Evolutionary conservation across 2,329 filamentous ascomycete genomes (phyloP).

Genomic region (Epichloe elymi): DNA sequence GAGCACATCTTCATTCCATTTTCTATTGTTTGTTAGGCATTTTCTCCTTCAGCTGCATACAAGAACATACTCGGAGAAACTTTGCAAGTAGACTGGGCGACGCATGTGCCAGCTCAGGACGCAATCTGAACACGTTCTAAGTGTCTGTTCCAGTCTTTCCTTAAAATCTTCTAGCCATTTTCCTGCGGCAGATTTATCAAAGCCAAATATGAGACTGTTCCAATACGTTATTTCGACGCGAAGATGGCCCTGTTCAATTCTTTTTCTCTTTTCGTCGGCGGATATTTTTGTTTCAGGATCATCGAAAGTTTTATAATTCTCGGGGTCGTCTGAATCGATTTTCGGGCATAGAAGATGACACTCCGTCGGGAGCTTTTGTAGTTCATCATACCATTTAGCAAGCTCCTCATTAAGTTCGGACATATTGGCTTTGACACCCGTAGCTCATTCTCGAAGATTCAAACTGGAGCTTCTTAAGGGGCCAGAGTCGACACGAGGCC

Average conservation of each 20-base stretch:
- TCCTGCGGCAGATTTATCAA: constrained; percentile 46
- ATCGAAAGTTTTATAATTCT: constrained; percentile 41
- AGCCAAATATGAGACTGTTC: constrained; percentile 56
- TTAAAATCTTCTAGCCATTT: constrained; percentile 48
- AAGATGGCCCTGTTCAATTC: constrained; percentile 40
- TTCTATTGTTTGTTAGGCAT: constrained; percentile 16
- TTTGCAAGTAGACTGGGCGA: constrained; percentile 48
- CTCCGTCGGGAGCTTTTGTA: constrained; percentile 30
- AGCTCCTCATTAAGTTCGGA: constrained; percentile 26
- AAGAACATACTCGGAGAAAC: constrained; percentile 43
- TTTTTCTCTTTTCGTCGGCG: constrained; percentile 34
- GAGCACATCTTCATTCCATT: constrained; percentile 38
- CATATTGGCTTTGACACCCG: constrained; percentile 18
- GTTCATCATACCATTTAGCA: constrained; percentile 28
- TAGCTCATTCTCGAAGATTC: constrained; percentile 3
- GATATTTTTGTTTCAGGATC: constrained; percentile 37
- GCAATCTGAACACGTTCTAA: constrained; percentile 56
- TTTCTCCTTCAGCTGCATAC: neutral
- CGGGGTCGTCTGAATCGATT: constrained; percentile 45
- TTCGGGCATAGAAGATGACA: constrained; percentile 58
- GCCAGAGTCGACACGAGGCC: neutral
- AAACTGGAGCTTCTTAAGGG: neutral
- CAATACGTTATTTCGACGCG: constrained; percentile 52
- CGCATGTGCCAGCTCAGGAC: constrained; percentile 62
- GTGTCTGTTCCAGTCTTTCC: constrained; percentile 39